phyloP scores from a whole-genome alignment of 2,329 filamentous ascomycete species.

The Trichoderma simmonsii region DNA sequence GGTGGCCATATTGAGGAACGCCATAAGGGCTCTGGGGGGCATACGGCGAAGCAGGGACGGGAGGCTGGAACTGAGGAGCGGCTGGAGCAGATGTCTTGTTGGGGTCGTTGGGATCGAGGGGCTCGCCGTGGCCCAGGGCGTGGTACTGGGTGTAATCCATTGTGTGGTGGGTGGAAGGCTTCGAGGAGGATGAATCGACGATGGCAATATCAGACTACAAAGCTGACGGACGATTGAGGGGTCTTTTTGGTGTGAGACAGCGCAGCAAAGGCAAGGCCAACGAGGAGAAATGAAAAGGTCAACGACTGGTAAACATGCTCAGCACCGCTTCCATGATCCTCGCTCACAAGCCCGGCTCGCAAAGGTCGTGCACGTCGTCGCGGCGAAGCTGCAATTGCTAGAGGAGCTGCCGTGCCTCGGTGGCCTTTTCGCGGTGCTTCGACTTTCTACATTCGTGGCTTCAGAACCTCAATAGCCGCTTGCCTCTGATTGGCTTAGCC shows the following conservation, averaged over 20 bases:
- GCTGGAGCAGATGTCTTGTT: slow-evolving; percentile 49
- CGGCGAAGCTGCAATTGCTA: slow-evolving; percentile 1
- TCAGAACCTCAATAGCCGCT: slow-evolving; percentile 4
- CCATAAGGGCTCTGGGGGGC: slow-evolving; percentile 43
- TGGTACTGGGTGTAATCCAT: slow-evolving; percentile 56
- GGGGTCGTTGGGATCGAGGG: slow-evolving; percentile 53
- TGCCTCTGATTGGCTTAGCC: slow-evolving; percentile 18
- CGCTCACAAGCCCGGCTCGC: slow-evolving; percentile 9
- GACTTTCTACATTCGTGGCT: slow-evolving; percentile 18
- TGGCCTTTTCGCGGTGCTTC: slow-evolving; percentile 22
- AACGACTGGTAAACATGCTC: slow-evolving; percentile 15
- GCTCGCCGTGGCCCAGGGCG: slow-evolving; percentile 54
- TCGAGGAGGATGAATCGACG: not conserved
- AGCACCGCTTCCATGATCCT: slow-evolving; percentile 21
- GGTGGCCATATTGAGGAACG: slow-evolving; percentile 24
- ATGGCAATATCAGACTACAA: slow-evolving; percentile 17
- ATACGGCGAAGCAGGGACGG: slow-evolving; percentile 52
- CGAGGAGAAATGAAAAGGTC: slow-evolving; percentile 4
- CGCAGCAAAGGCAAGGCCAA: not conserved
- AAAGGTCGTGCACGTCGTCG: not conserved
- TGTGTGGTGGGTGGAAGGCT: slow-evolving; percentile 38
- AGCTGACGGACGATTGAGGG: slow-evolving; percentile 14
- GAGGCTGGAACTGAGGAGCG: slow-evolving; percentile 55
- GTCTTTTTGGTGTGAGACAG: not conserved
- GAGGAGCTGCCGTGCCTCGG: slow-evolving; percentile 18